Evolutionary conservation across 2,329 filamentous ascomycete genomes (phyloP), one percentile per base, ranked within the genome.

Genomic region (Trichoderma citrinoviride): DNA sequence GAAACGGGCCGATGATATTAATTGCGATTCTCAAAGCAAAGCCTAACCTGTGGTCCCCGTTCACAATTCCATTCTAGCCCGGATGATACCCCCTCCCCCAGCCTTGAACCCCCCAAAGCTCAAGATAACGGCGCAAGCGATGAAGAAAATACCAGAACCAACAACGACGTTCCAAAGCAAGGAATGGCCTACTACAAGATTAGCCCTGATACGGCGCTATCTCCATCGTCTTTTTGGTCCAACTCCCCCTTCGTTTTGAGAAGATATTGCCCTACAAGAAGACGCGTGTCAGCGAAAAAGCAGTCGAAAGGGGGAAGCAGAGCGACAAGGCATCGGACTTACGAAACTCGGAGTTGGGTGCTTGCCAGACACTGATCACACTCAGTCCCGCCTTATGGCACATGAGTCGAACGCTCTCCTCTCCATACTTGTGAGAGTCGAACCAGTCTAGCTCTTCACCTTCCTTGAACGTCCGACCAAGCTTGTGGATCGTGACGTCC

Each of bases 381-480:
- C 71, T 73, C 67, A 80, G 70, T 53, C 75, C 76, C 46, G 77
- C 75, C 70, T 77, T 75, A 65, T 69, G 71, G 65, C 77, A 79
- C 78, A 80, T 80, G 64, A 75, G 70, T 25, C 71, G 71, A 14
- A 80, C 77, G 33, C 71, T 72, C 3, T 71, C 65, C 67, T 77
- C 74, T 53, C 72, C 70, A 54, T 79, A 78, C 68, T 79, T 80
- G 70, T 80, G 78, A 37, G 78, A 77, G 68, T 80, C 78, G 65
- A 80, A 80, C 78, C 78, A 80, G 66, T 80, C 78, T 17, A 79
- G 70, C 64, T 78, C 76, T 49, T 77, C 71, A 15, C 74, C 77
- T 21, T 70, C 58, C 46, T 67, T 61, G 44, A 79, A 75, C 12
- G 66, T 65, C 17, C 70, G 70, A 2, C 65, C 68, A 29, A 73